Evolutionary conservation across 106 monocot genomes (phyloP).

Genomic region (Dioscorea alata): DNA sequence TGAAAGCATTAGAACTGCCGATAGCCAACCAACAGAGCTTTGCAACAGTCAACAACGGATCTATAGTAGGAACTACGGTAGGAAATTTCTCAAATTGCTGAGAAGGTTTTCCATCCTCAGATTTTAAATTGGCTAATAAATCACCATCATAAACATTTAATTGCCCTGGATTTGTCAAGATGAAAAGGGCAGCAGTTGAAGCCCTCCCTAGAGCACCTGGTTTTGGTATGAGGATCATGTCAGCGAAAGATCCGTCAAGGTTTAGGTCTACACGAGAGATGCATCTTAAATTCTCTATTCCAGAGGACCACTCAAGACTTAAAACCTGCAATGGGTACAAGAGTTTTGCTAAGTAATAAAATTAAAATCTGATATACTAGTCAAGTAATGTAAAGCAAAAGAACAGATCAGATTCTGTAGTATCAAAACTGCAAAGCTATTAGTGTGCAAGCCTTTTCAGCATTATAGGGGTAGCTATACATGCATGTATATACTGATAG

Average conservation of each 20-base stretch:
- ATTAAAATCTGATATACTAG: background rate
- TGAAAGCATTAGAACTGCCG: conserved; percentile 23
- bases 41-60: conserved; percentile 71
- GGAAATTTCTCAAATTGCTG: conserved; percentile 63
- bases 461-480: too few relatives aligned
- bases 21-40: conserved; percentile 45
- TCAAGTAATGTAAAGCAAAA: too few relatives aligned
- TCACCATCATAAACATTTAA: conserved; percentile 80
- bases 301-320: conserved; percentile 57
- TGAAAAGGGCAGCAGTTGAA: conserved; percentile 64
- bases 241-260: conserved; percentile 92
- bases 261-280: conserved; percentile 60
- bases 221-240: conserved; percentile 85
- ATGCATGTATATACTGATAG: too few relatives aligned
- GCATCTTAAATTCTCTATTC: conserved; percentile 57
- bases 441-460: too few relatives aligned
- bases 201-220: conserved; percentile 35
- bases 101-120: conserved; percentile 32
- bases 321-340: conserved; percentile 53
- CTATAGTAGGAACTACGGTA: conserved; percentile 56
- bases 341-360: background rate
- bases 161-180: conserved; percentile 91
- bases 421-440: too few relatives aligned
- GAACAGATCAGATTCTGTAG: too few relatives aligned
- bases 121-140: conserved; percentile 35